Base-by-base conservation (phyloP, 2,329 filamentous ascomycete genomes). In the Pestalotiopsis sp. region DNA sequence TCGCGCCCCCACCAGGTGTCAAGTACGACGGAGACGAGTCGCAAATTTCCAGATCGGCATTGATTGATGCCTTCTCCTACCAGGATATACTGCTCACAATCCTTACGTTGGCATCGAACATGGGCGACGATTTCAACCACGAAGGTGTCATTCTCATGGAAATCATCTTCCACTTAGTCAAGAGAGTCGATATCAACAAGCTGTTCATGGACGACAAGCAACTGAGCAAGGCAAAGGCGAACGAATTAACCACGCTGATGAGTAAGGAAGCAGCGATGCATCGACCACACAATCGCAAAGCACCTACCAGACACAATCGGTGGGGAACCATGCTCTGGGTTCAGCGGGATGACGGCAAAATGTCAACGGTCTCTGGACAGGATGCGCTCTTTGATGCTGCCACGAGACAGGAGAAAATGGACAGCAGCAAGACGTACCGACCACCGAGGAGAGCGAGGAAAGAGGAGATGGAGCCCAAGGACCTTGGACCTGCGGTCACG, bases 241-340 rank as follows among this genome's bases (percentile, higher is more conserved):
- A 92, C 69, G 94, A 97, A 76, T 85, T 98, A 11, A 88, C 90
- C 25, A 85, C 85, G 17, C 81, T 97, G 75, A 89, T 98, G 79
- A 89, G 88, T 66, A 94, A 96, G 76, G 96, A 99, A 80, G 90
- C 91, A 2, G 89, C 91, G n/a, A 93, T 97, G 90, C 85, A 93
- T 67, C 90, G 91, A 74, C 88, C 91, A 63, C 92, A 94, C 74
- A 91, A 92, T 66, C 91, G 90, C 73, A 91, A 91, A 76, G 93
- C 92, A 2, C 93, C 95, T 0, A 95, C 94, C 3, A 86, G 96
- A 62, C 96, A 99, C 80, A 97, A 95, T 74, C 89, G 96, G 41
- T 99, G 98, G 76, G 96, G 96, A 2, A 97, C 95, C 12, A 98
- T 98, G 93, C 90, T 98, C 41, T 98, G 95, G 95, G 90, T 99